Base-by-base conservation (phyloP, 106 monocot genomes). In the Acorus gramineus region DNA sequence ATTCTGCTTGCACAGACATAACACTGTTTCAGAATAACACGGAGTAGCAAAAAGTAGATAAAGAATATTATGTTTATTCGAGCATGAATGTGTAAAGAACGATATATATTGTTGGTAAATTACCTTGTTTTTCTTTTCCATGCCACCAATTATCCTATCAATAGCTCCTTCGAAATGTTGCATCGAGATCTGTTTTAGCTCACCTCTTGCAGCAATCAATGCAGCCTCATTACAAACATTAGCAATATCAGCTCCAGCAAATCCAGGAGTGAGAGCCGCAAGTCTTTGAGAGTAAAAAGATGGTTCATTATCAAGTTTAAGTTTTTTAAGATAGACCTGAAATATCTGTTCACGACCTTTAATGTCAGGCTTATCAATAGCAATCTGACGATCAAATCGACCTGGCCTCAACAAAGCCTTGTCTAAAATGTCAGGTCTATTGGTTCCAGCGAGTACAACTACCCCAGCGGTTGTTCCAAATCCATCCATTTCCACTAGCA, bases 91-190 rank as follows among this genome's bases (percentile, higher is more conserved):
- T 28, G 28, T 28, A 28, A 28, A 28, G 28, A 28, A 28, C 28
- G 28, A 28, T 28, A 28, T 28, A 28, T 28, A 28, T 28, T 28
- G 28, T 28, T 28, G 28, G 28, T 45, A 52, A 42, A 8, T 54
- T 70, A 84, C 95, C 86, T 83, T 96, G 70, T 96, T 96, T 80
- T 90, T 90, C 80, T 96, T 96, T 74, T 96, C 90, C 69, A 96
- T 63, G 11, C 95, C 95, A 52, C 95, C 95, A 61, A 96, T 90
- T 13, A 96, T 68, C 53, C 90, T 75, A 62, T 96, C 95, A 70
- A 96, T 90, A 53, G 95, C 95, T 63, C 82, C 63, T 59, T 96
- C 95, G 79, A 96, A 96, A 78, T 96, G 90, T 14, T 82, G 74
- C 82, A 87, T 82, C 46, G 80, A 85, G 48, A 96, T 82, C 14